Evolutionary conservation across 2,329 filamentous ascomycete species (phyloP).

Genomic region (Pleurostoma richardsiae): DNA sequence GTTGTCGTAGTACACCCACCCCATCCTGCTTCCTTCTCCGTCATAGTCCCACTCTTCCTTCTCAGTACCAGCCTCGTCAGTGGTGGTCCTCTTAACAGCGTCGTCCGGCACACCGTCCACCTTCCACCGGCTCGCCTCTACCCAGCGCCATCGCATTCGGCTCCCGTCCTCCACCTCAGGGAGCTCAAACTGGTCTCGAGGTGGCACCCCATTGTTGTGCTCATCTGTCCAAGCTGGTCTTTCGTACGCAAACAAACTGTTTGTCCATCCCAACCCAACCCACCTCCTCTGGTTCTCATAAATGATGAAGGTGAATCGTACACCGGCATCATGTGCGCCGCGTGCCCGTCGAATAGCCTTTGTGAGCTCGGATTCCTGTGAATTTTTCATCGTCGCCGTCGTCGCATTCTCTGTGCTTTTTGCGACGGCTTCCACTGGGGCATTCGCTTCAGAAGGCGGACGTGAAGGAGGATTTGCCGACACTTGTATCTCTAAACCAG

Average conservation of each 20-base stretch:
- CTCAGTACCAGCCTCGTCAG: conserved; percentile 17
- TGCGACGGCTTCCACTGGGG: conserved; percentile 30
- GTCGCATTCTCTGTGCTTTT: conserved; percentile 30
- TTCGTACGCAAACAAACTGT: conserved; percentile 85
- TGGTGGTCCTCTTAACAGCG: conserved; percentile 22
- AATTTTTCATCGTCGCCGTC: conserved; percentile 20
- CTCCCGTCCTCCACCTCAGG: conserved; percentile 57
- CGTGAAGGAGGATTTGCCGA: no score
- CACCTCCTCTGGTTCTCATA: conserved; percentile 96
- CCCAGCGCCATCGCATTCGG: conserved; percentile 67
- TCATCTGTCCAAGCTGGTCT: conserved; percentile 92
- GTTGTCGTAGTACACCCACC: conserved; percentile 98
- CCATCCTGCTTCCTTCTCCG: conserved; percentile 58
- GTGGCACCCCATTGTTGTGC: conserved; percentile 74
- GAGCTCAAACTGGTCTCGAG: conserved; percentile 64
- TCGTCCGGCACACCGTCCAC: conserved; percentile 69
- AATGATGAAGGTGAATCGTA: conserved; percentile 93
- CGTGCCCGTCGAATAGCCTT: conserved; percentile 34
- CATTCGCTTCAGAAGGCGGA: conserved; percentile 18
- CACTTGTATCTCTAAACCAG: conserved; percentile 69
- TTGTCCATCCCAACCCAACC: conserved; percentile 93
- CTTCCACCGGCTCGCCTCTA: conserved; percentile 76
- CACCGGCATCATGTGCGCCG: conserved; percentile 62
- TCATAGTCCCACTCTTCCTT: conserved; percentile 47
- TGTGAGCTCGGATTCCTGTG: conserved; percentile 40